Percentiles rank a stretch among this genome's conserved stretches.
phyloP scores from a whole-genome alignment of 257 asterid species.

The Solanum etuberosum region DNA sequence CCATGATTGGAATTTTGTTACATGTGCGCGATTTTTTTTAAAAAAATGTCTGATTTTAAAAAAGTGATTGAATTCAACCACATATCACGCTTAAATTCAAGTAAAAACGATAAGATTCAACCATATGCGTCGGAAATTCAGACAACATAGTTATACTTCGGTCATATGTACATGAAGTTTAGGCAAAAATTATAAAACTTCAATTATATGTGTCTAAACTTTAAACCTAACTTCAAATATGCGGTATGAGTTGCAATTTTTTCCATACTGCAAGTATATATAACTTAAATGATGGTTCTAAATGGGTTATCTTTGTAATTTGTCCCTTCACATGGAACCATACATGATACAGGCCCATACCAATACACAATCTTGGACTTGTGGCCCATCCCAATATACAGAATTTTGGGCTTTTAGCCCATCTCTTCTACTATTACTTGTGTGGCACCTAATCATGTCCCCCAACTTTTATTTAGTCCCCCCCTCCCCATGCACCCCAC shows the following conservation, averaged over 20 bases:
- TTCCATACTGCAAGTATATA: too few relatives aligned
- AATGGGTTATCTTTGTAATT: not conserved
- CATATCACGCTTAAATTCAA: not conserved
- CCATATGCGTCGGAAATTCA: not conserved
- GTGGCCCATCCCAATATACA: not conserved
- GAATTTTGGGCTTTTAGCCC: not conserved
- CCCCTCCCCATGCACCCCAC: too few relatives aligned
- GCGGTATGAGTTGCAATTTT: too few relatives aligned
- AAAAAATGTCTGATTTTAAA: not conserved
- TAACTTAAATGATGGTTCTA: not conserved
- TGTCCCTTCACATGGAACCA: not conserved
- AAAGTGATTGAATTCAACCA: not conserved
- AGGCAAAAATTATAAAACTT: not conserved
- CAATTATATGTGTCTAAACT: not conserved
- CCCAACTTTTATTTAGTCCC: too few relatives aligned
- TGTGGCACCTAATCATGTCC: not conserved
- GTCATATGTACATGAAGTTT: not conserved
- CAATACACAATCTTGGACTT: not conserved
- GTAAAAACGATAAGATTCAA: not conserved
- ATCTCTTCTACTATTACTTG: not conserved
- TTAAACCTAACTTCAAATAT: too few relatives aligned
- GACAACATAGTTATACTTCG: not conserved
- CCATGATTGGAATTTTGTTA: not conserved
- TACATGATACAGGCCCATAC: not conserved
- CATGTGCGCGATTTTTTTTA: not conserved